Evolutionary conservation across 2,329 filamentous ascomycete genomes (phyloP).

Genomic region (Orbilia oligospora): DNA sequence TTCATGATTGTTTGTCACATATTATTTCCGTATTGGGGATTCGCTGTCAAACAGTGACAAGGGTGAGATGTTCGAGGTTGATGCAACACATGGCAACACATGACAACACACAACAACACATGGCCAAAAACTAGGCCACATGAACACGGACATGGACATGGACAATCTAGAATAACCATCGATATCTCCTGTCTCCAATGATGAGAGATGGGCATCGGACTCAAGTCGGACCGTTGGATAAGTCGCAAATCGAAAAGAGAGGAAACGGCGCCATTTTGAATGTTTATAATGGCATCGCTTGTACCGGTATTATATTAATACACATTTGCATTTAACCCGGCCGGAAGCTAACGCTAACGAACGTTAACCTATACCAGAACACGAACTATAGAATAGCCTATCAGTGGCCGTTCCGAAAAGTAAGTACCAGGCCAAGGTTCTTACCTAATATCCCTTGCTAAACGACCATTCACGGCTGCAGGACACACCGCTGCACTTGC

Average conservation of each 20-base stretch:
- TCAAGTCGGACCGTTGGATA: background rate
- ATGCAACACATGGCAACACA: background rate
- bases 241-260: background rate
- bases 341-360: no score
- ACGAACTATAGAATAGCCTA: no score
- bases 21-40: background rate
- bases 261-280: background rate
- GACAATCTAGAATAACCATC: no score
- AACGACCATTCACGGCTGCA: slow-evolving; percentile 31
- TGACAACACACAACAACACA: no score
- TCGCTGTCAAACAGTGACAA: background rate
- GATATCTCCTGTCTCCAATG: background rate
- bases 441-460: slow-evolving; percentile 5
- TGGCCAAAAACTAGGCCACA: no score
- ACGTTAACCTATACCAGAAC: no score
- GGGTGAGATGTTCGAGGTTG: no score
- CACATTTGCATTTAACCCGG: no score
- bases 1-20: slow-evolving; percentile 2
- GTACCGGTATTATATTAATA: no score
- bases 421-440: background rate
- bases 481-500: background rate
- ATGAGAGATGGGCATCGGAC: background rate
- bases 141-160: no score
- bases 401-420: slow-evolving; percentile 3
- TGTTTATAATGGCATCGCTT: slow-evolving; percentile 5